A percentile compares a stretch with the other conserved stretches of the same genome.
Evolutionary conservation across 1,284 basidiomycete genomes (phyloP).

Genomic region (Albatrellus sp.): DNA sequence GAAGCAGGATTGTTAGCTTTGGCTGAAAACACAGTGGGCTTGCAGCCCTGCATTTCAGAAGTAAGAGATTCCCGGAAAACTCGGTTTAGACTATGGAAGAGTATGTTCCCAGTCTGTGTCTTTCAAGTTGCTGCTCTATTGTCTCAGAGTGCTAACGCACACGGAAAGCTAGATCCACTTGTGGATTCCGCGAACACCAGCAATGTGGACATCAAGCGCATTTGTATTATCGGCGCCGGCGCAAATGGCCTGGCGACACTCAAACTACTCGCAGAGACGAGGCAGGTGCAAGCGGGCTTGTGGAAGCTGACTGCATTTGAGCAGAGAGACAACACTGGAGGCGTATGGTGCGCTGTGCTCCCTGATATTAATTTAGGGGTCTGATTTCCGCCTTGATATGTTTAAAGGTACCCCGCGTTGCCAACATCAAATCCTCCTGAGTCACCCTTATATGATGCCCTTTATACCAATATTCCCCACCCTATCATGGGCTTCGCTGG

Average conservation of each 20-base stretch:
- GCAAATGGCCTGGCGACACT: constrained; percentile 55
- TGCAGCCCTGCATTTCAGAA: no score
- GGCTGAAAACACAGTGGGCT: no score
- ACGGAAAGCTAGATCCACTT: not conserved
- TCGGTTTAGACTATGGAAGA: not conserved
- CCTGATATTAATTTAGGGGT: no score
- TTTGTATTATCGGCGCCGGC: constrained; percentile 62
- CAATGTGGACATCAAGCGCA: constrained; percentile 17
- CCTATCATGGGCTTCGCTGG: constrained; percentile 57
- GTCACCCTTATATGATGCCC: constrained; percentile 62
- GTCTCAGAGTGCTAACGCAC: not conserved
- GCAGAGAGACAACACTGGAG: constrained; percentile 51
- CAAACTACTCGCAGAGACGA: constrained; percentile 46
- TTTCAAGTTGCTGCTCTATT: not conserved
- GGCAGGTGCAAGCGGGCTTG: constrained; percentile 37
- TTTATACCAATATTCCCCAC: constrained; percentile 68
- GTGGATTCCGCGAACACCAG: not conserved
- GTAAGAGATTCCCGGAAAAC: no score
- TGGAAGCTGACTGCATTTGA: constrained; percentile 55
- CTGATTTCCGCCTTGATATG: not conserved
- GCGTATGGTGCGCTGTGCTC: constrained; percentile 44
- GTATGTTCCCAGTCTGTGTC: not conserved
- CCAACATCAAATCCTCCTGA: constrained; percentile 39
- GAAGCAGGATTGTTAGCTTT: no score
- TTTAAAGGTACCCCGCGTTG: constrained; percentile 40